phyloP scores from a whole-genome alignment of 2,329 filamentous ascomycete genomes.

The Annulohypoxylon truncatum region DNA sequence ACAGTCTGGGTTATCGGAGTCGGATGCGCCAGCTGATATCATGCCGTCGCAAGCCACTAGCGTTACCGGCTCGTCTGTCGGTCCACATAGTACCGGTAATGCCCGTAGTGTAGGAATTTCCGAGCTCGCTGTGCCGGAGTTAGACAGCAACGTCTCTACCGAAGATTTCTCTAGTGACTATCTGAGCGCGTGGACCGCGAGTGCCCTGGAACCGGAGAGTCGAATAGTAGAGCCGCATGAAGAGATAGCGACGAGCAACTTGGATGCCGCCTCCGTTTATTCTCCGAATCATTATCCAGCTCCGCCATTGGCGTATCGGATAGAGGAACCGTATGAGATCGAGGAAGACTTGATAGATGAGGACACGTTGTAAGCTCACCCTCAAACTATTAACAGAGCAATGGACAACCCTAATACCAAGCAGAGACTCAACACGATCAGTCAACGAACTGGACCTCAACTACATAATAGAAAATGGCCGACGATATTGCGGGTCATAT shows the following conservation, averaged over 20 bases:
- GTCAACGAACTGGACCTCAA: slow-evolving; percentile 64
- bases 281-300: slow-evolving; percentile 56
- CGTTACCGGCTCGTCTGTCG: slow-evolving; percentile 43
- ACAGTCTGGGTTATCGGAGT: slow-evolving; percentile 30
- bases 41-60: slow-evolving; percentile 45
- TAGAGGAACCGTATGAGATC: slow-evolving; percentile 41
- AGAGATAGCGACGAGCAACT: slow-evolving; percentile 39
- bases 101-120: slow-evolving; percentile 35
- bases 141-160: slow-evolving; percentile 48
- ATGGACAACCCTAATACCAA: slow-evolving; percentile 27
- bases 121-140: slow-evolving; percentile 45
- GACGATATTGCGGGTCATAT: slow-evolving; percentile 71
- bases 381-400: neutral
- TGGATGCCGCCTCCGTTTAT: slow-evolving; percentile 59
- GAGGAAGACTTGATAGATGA: slow-evolving; percentile 45
- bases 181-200: slow-evolving; percentile 46
- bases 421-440: slow-evolving; percentile 58
- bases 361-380: slow-evolving; percentile 55
- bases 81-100: slow-evolving; percentile 37
- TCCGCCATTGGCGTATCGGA: slow-evolving; percentile 51
- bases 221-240: slow-evolving; percentile 41
- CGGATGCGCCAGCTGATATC: slow-evolving; percentile 30
- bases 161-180: slow-evolving; percentile 49
- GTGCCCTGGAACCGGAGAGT: slow-evolving; percentile 38
- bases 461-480: slow-evolving; percentile 69